Evolutionary conservation across 306 rosid species (phyloP).

Genomic region (Dryas drummondii): DNA sequence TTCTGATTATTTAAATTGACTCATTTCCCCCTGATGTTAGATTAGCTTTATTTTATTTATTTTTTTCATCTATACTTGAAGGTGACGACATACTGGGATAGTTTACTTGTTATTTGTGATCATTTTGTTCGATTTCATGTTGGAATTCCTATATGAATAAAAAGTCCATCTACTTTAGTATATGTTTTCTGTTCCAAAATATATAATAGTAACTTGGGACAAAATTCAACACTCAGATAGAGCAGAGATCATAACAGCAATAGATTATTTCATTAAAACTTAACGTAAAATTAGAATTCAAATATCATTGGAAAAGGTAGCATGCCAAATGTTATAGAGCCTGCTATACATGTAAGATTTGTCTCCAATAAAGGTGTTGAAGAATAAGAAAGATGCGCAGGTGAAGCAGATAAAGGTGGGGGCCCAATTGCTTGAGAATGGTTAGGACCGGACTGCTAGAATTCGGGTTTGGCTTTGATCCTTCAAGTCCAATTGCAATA

Average conservation of each 20-base stretch:
- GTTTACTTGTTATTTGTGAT: background rate
- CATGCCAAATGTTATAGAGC: background rate
- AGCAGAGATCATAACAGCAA: background rate
- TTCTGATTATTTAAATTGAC: background rate
- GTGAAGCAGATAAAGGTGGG: slow-evolving; percentile 70
- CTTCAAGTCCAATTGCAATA: background rate
- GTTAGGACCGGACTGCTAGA: slow-evolving; percentile 82
- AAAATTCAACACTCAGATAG: background rate
- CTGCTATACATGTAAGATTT: background rate
- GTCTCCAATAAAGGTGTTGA: slow-evolving; percentile 77
- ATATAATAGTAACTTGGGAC: no score
- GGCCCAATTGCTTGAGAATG: slow-evolving; percentile 76
- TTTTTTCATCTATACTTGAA: background rate
- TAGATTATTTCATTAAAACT: background rate
- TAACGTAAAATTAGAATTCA: no score
- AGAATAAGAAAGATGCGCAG: slow-evolving; percentile 75
- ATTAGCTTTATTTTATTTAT: background rate
- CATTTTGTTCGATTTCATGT: background rate
- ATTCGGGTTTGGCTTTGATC: slow-evolving; percentile 51
- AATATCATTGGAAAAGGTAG: no score
- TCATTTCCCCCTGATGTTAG: background rate
- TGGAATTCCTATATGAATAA: background rate
- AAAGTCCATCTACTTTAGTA: background rate
- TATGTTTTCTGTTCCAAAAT: background rate
- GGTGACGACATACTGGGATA: background rate